Evolutionary conservation across 495 filamentous ascomycete genomes (phyloP).

Genomic region (Aspergillus nanangensis): DNA sequence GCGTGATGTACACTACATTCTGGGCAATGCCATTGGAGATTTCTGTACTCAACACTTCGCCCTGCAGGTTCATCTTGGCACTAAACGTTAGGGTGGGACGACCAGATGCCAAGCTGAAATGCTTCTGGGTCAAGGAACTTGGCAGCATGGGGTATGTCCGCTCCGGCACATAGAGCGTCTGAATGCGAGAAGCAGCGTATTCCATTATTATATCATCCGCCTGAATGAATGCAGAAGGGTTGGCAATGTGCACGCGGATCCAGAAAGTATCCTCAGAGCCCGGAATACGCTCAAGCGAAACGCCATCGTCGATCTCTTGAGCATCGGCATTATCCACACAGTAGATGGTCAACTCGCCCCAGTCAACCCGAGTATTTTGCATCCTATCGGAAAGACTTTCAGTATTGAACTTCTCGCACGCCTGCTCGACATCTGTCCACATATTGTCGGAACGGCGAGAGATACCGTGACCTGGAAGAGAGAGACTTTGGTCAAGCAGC

Average conservation of each 20-base stretch:
- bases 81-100: conserved; percentile 80
- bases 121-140: conserved; percentile 42
- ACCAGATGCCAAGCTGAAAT: conserved; percentile 65
- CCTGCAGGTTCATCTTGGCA: conserved; percentile 60
- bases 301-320: conserved; percentile 82
- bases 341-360: conserved; percentile 67
- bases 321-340: conserved; percentile 74
- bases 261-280: conserved; percentile 58
- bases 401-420: conserved; percentile 19
- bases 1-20: conserved; percentile 73
- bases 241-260: conserved; percentile 89
- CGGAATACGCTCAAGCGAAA: conserved; percentile 68
- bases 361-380: conserved; percentile 61
- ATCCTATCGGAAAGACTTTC: conserved; percentile 43
- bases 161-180: conserved; percentile 74
- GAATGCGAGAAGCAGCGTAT: conserved; percentile 58
- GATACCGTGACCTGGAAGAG: conserved; percentile 52
- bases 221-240: conserved; percentile 78
- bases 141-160: conserved; percentile 73
- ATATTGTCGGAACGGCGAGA: conserved; percentile 29
- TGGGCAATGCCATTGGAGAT: conserved; percentile 65
- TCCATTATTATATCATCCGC: conserved; percentile 53
- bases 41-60: conserved; percentile 64
- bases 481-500: conserved; percentile 57
- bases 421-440: conserved; percentile 24